These are phyloP conservation scores for Thelonectria olida DNA, from an alignment of 2,329 filamentous ascomycete species.

Conservation along the genomic window DNA sequence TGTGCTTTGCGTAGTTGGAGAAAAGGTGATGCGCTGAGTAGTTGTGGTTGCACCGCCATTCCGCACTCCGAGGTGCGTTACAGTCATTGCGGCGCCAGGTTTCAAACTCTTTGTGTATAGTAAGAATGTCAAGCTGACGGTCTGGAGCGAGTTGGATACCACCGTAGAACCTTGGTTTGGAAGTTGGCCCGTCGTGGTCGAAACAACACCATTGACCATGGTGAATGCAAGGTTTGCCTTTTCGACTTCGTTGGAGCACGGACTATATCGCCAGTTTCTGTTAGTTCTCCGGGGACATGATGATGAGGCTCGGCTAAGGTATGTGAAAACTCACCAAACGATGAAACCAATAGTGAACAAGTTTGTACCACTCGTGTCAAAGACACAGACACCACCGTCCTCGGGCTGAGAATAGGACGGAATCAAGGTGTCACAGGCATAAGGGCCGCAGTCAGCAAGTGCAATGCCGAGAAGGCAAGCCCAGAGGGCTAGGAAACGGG, in stretches of 20 bases:
- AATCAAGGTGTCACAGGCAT: constrained; percentile 3
- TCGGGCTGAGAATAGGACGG: background rate
- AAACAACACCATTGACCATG: background rate
- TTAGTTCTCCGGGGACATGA: background rate
- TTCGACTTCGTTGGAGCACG: background rate
- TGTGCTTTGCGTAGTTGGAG: background rate
- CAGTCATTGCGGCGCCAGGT: background rate
- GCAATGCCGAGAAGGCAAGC: background rate
- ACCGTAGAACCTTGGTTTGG: background rate
- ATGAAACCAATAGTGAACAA: background rate
- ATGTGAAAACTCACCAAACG: background rate
- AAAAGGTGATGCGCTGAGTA: background rate
- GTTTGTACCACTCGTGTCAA: background rate
- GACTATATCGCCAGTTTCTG: background rate
- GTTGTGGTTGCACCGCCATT: background rate
- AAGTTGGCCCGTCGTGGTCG: background rate
- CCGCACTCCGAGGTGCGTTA: background rate
- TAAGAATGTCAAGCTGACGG: background rate
- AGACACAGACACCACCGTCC: constrained; percentile 1
- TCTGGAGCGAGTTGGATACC: background rate
- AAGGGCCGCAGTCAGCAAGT: background rate
- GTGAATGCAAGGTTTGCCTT: constrained; percentile 5
- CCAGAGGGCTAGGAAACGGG: constrained; percentile 1
- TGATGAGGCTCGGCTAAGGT: background rate
- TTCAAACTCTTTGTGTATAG: background rate